A percentile compares a stretch with the other conserved stretches of the same genome.
Conservation (phyloP, 176 grass and related monocot species). For the Triticum aestivum region DNA sequence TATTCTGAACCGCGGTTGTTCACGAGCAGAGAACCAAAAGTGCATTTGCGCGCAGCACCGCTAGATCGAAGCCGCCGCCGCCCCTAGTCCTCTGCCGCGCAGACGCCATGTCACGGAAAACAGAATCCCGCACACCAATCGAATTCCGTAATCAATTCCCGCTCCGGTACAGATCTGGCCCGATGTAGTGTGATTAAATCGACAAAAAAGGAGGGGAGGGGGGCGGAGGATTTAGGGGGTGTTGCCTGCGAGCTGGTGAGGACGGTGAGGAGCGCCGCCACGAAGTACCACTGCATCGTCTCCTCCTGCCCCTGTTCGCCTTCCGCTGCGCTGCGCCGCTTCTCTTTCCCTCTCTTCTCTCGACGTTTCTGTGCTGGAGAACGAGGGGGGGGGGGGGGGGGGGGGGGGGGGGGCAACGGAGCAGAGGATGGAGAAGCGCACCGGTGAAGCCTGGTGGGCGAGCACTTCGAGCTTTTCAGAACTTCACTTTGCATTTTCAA, state of each 20-base stretch:
- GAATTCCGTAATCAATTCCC: background rate
- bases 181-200: background rate
- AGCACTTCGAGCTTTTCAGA: background rate
- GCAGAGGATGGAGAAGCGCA: background rate
- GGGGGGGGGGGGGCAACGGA: background rate
- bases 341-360: background rate
- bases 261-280: constrained; percentile 84
- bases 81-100: background rate
- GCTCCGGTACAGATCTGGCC: background rate
- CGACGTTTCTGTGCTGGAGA: background rate
- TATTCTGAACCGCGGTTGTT: background rate
- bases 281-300: constrained; percentile 79
- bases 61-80: background rate
- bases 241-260: constrained; percentile 93
- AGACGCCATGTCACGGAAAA: background rate
- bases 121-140: background rate
- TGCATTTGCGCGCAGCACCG: background rate
- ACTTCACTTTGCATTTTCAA: background rate
- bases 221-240: background rate
- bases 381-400: no score
- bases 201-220: background rate
- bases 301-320: background rate
- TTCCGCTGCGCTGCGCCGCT: background rate
- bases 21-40: background rate
- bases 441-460: background rate